Evolutionary conservation across 1,284 basidiomycete genomes (phyloP), one percentile per base, ranked within the genome.

Genomic region (Wallemia mellicola): DNA sequence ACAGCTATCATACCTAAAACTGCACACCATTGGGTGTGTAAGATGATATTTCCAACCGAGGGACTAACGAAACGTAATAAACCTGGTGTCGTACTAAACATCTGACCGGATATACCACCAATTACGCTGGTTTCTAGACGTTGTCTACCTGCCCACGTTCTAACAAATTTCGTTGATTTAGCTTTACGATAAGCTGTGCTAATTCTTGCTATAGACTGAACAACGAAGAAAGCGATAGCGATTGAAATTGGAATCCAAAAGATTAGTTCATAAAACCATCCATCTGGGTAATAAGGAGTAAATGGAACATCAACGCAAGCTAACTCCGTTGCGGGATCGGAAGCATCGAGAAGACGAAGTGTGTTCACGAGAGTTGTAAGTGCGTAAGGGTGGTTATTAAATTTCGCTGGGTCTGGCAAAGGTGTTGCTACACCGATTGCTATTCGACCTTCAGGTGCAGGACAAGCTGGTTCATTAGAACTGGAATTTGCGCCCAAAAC

Each of bases 61-160:
- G 92, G 91, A 0, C 92, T 95, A 63, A 83, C 87, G 66, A 91
- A 96, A 60, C 91, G 75, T 69, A 94, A 76, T 58, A 98, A 74
- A 0, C 86, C 85, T 11, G 87, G 85, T 27, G 82, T 83, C 27
- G 80, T 78, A 1, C 86, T 80, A 28, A 96, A 74, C 54, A 85
- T 77, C 69, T 86, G 82, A 86, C 84, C 67, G 82, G 83, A 17
- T 83, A 86, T 65, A 77, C 80, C 63, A 80, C 77, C 66, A 85
- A 86, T 66, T 83, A 86, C 69, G 74, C 80, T 0, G 73, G 82
- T 58, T 83, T 85, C 61, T 80, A 82, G 69, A 84, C 82, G 0
- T 72, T 86, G 19, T 65, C 67, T 60, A n/a, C 38, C 22, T 11
- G 38, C 38, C 38, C 38, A 48, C 14, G n/a, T 22, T 48, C 38